These are phyloP conservation scores for Daldinia grandis DNA, from an alignment of 495 filamentous ascomycete genomes.

Conservation along the genomic window DNA sequence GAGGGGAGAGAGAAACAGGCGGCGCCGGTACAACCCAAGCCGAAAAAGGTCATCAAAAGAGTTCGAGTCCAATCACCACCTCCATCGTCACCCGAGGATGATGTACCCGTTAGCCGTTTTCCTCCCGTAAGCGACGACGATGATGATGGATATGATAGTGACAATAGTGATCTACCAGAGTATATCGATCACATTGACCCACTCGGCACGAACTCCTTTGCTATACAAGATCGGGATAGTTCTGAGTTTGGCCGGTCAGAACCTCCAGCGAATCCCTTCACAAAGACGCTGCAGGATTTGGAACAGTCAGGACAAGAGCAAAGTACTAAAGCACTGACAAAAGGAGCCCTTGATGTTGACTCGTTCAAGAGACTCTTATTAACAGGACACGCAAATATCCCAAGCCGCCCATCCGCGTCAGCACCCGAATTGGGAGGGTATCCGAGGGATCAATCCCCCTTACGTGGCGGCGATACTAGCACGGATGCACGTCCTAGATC, in stretches of 20 bases:
- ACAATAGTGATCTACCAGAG: slow-evolving; percentile 29
- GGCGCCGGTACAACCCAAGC: slow-evolving; percentile 48
- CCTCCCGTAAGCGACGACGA: slow-evolving; percentile 40
- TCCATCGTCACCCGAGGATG: slow-evolving; percentile 58
- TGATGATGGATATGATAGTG: slow-evolving; percentile 38
- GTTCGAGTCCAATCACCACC: slow-evolving; percentile 66
- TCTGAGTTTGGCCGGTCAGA: slow-evolving; percentile 15
- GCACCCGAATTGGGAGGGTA: slow-evolving; percentile 10
- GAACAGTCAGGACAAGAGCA: slow-evolving; percentile 43
- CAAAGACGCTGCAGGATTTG: slow-evolving; percentile 57
- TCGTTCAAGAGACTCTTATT: slow-evolving; percentile 68
- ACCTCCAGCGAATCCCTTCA: slow-evolving; percentile 60
- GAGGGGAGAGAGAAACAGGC: slow-evolving; percentile 25
- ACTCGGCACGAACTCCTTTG: slow-evolving; percentile 31
- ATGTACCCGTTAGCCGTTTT: slow-evolving; percentile 39
- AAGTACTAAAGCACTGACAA: slow-evolving; percentile 36
- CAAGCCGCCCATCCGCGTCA: slow-evolving; percentile 25
- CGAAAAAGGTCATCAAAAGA: slow-evolving; percentile 61
- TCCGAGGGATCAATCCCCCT: slow-evolving; percentile 10
- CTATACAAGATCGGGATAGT: slow-evolving; percentile 10
- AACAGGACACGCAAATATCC: slow-evolving; percentile 61
- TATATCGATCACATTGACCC: slow-evolving; percentile 42
- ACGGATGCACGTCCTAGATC: slow-evolving; percentile 59
- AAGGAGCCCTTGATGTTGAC: slow-evolving; percentile 65
- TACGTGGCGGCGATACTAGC: slow-evolving; percentile 54